Base-by-base conservation (phyloP, 2,329 filamentous ascomycete species). In the Cladobotryum protrusum region DNA sequence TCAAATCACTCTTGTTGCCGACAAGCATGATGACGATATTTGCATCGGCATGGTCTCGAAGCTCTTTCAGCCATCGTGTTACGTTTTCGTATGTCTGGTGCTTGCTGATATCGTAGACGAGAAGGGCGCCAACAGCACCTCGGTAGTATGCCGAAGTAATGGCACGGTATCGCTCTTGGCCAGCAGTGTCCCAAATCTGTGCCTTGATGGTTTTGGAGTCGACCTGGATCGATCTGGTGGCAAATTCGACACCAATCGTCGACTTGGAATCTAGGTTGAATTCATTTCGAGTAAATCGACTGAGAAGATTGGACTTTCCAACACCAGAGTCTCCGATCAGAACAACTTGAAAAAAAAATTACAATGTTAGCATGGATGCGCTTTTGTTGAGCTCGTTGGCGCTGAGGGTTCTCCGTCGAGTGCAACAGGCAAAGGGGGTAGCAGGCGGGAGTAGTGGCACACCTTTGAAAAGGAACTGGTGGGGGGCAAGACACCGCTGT, bases 201-300 rank as follows among this genome's bases (percentile, higher is more conserved):
- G 93, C 93, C 81, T 99, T 99, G 84, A 99, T 99, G 57, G 93
- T 99, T 82, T 99, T 99, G 67, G 88, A 87, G 74, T 99, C 93
- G 66, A 99, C 93, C 75, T 97, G 92, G 70, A 99, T 99, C 61
- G 90, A 96, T 58, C 93, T 86, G 62, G 93, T 99, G 63, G 95
- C 93, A 71, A 99, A 99, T 76, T 99, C 93, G 72, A 99, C 93
- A 65, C 93, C 93, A 75, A 99, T 99, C 63, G 93, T 99, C 57
- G 93, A 97, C 83, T 99, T 97, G 72, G 92, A 95, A 76, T 99
- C 93, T 60, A 97, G 82, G 76, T 97, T 97, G 86, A 99, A 99
- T 76, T 99, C 93, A 74, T 99, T 97, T 70, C 93, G 90, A 63
- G 93, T 97, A 83, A 99, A 99, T 74, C 95, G 88, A 76, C 91